A percentile compares a stretch with the other conserved stretches of the same genome.
Conservation (phyloP, 2,329 filamentous ascomycete genomes). For the Colletotrichum gloeosporioides region DNA sequence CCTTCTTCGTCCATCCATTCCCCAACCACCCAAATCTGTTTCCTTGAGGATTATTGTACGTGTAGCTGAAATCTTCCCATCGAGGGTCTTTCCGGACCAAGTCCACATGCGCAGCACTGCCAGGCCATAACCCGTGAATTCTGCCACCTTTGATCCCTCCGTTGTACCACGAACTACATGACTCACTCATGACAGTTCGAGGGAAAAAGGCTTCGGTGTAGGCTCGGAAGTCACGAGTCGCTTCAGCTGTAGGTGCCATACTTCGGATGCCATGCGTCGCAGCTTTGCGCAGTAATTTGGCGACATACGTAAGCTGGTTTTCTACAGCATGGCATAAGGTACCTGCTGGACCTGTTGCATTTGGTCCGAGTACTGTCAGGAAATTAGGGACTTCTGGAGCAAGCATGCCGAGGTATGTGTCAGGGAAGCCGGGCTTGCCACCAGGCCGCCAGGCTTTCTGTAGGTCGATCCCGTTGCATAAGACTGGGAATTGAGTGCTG, state of each 20-base stretch:
- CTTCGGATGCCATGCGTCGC: neutral
- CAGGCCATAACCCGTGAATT: neutral
- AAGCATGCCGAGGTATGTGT: neutral
- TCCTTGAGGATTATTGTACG: neutral
- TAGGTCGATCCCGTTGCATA: neutral
- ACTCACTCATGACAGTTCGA: neutral
- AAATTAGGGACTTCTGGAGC: neutral
- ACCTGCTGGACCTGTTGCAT: neutral
- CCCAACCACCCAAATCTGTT: neutral
- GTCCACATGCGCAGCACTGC: neutral
- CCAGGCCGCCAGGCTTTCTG: neutral
- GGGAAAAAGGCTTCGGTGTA: neutral
- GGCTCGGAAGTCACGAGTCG: neutral
- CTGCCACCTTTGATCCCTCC: neutral
- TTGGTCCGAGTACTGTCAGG: neutral
- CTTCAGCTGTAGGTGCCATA: neutral
- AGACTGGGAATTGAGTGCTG: neutral
- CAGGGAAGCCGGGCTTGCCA: neutral
- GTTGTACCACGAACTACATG: neutral
- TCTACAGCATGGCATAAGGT: neutral
- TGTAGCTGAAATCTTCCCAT: neutral
- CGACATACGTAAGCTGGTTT: neutral
- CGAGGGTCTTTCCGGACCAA: neutral
- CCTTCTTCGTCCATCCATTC: neutral
- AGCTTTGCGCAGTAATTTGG: neutral